A percentile compares a stretch with the other conserved stretches of the same genome.
These are phyloP conservation scores for Bifiguratus adelaidae DNA, from an alignment of 192 early-diverging fungal genomes.

Conservation along the genomic window DNA sequence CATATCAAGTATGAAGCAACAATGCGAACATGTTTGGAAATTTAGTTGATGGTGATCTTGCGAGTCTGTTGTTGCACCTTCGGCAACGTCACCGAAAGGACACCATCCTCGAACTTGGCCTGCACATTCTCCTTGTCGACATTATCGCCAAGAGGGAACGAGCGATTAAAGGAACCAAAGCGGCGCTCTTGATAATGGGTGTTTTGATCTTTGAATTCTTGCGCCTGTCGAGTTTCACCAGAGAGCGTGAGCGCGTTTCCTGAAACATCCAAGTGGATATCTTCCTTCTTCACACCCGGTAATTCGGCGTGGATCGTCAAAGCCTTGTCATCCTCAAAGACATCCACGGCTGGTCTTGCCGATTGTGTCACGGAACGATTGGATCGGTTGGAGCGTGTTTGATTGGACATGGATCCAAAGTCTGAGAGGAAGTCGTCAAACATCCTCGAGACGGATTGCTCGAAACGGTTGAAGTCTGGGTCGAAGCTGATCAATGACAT, in stretches of 20 bases:
- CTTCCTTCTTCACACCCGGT: constrained; percentile 45
- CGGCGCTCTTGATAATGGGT: constrained; percentile 35
- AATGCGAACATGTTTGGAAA: too few relatives aligned
- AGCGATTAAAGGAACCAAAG: constrained; percentile 32
- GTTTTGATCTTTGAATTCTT: constrained; percentile 21
- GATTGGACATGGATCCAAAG: constrained; percentile 1
- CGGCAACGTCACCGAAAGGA: constrained; percentile 30
- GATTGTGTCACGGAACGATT: neutral
- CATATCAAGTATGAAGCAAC: too few relatives aligned
- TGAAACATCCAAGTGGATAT: constrained; percentile 33
- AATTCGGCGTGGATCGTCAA: constrained; percentile 37
- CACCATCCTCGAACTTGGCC: constrained; percentile 43
- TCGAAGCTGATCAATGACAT: constrained; percentile 15
- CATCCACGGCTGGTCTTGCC: constrained; percentile 23
- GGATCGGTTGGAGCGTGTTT: constrained; percentile 1
- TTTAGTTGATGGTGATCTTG: constrained; percentile 33
- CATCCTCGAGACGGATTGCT: constrained; percentile 6
- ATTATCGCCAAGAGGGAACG: constrained; percentile 29
- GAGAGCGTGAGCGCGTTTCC: constrained; percentile 31
- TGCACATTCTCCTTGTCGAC: constrained; percentile 30
- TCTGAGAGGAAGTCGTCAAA: constrained; percentile 7
- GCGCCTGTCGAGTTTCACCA: constrained; percentile 20
- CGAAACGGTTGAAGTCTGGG: constrained; percentile 13
- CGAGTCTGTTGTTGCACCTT: constrained; percentile 21
- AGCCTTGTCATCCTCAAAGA: constrained; percentile 35